A percentile compares a stretch with the other conserved stretches of the same genome.
phyloP scores from a whole-genome alignment of 106 monocot species.

The Narthecium ossifragum region DNA sequence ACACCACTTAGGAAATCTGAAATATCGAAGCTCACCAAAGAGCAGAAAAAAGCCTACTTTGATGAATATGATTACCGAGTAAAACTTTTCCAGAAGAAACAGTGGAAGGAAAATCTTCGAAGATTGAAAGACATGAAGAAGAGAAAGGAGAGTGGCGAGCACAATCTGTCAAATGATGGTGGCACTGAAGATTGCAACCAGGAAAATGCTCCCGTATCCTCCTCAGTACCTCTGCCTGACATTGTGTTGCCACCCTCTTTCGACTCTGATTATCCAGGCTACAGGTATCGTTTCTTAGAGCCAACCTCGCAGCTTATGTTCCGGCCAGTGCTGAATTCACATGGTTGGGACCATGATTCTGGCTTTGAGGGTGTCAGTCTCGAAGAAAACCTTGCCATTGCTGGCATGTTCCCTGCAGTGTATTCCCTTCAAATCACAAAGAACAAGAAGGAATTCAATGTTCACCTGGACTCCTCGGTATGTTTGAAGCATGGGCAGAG shows the following conservation, averaged over 20 bases:
- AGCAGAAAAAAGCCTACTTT: conserved; percentile 75
- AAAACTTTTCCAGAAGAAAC: conserved; percentile 92
- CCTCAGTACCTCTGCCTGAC: conserved; percentile 76
- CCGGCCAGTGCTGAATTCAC: conserved; percentile 70
- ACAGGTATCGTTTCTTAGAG: conserved; percentile 87
- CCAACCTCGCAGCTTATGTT: conserved; percentile 69
- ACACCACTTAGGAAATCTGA: conserved; percentile 76
- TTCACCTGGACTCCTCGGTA: conserved; percentile 82
- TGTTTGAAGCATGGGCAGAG: conserved; percentile 75
- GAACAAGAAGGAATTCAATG: conserved; percentile 89
- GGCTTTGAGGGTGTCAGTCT: conserved; percentile 91
- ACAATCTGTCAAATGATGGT: conserved; percentile 29
- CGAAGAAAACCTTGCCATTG: conserved; percentile 71
- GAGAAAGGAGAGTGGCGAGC: conserved; percentile 31
- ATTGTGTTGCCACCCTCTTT: conserved; percentile 92
- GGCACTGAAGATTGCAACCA: conserved; percentile 65
- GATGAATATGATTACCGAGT: conserved; percentile 93
- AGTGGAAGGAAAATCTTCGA: conserved; percentile 81
- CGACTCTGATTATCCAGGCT: conserved; percentile 66
- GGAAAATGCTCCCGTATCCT: conserved; percentile 65
- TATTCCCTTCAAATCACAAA: conserved; percentile 80
- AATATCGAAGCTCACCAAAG: conserved; percentile 63
- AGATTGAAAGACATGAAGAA: conserved; percentile 83
- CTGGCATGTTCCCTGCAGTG: conserved; percentile 43
- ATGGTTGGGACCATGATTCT: conserved; percentile 98